These are phyloP conservation scores for Calonectria ilicicola DNA, from an alignment of 2,329 filamentous ascomycete genomes.

Conservation along the genomic window DNA sequence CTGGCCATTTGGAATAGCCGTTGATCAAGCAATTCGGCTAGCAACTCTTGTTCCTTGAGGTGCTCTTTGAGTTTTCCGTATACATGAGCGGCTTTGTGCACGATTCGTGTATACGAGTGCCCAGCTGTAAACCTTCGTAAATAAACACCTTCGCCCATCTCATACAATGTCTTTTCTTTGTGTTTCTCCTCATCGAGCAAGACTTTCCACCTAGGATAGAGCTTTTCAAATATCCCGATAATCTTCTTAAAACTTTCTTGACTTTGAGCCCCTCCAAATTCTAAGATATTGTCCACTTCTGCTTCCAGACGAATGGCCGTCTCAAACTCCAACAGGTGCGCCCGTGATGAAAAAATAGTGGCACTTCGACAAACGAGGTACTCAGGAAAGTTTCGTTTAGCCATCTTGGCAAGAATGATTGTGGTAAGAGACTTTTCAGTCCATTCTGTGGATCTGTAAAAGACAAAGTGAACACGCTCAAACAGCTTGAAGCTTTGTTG, in stretches of 20 bases:
- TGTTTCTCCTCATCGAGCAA: conserved; percentile 79
- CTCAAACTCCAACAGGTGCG: conserved; percentile 87
- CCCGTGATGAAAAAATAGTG: conserved; percentile 86
- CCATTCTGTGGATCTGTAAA: conserved; percentile 96
- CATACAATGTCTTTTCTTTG: conserved; percentile 83
- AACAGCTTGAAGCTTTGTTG: conserved; percentile 82
- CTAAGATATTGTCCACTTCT: conserved; percentile 83
- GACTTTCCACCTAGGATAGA: conserved; percentile 84
- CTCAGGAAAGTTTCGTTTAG: conserved; percentile 85
- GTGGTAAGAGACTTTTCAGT: conserved; percentile 96
- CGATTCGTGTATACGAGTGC: conserved; percentile 92
- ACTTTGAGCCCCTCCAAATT: conserved; percentile 79
- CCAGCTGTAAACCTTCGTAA: conserved; percentile 89
- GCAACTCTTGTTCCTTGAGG: conserved; percentile 77
- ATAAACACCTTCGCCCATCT: conserved; percentile 88
- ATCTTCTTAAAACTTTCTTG: conserved; percentile 75
- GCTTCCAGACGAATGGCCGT: conserved; percentile 85
- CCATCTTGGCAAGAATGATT: conserved; percentile 93
- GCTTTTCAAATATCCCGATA: conserved; percentile 76
- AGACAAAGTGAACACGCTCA: conserved; percentile 93
- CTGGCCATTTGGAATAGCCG: conserved; percentile 86
- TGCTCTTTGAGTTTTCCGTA: conserved; percentile 87
- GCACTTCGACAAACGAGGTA: conserved; percentile 92
- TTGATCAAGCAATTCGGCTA: conserved; percentile 82
- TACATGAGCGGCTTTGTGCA: conserved; percentile 86